These are phyloP conservation scores for Fusarium keratoplasticum DNA, from an alignment of 2,329 filamentous ascomycete genomes.

Conservation along the genomic window DNA sequence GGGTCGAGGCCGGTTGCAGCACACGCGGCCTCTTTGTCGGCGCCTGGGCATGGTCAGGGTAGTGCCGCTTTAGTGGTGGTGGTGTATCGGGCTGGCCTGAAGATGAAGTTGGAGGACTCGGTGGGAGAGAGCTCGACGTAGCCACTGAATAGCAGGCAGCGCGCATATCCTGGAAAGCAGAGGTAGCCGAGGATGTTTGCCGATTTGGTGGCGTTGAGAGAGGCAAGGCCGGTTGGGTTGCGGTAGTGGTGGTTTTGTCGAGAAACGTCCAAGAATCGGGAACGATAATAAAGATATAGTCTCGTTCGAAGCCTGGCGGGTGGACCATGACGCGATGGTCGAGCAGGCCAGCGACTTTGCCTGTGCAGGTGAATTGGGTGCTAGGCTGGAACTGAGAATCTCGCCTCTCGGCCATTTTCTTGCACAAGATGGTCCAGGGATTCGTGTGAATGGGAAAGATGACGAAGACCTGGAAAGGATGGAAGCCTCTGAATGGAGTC, in stretches of 20 bases:
- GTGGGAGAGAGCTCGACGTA: too few relatives aligned
- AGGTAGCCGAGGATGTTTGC: too few relatives aligned
- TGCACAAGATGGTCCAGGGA: not conserved
- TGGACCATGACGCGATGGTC: not conserved
- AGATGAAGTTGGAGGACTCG: too few relatives aligned
- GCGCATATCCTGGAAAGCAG: too few relatives aligned
- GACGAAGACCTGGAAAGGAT: conserved; percentile 6
- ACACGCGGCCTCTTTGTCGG: too few relatives aligned
- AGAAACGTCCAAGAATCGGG: conserved; percentile 12
- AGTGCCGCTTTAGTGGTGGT: too few relatives aligned
- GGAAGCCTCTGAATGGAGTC: not conserved
- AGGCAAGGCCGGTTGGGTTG: too few relatives aligned
- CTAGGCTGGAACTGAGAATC: not conserved
- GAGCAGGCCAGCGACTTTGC: not conserved
- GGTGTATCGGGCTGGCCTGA: too few relatives aligned
- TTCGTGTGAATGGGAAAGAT: not conserved
- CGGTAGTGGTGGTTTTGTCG: not conserved
- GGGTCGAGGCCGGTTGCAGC: too few relatives aligned
- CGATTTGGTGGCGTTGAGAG: not conserved
- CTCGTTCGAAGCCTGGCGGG: not conserved
- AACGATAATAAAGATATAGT: conserved; percentile 10
- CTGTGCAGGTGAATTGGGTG: not conserved
- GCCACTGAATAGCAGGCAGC: too few relatives aligned
- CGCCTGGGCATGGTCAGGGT: too few relatives aligned
- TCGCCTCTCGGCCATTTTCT: not conserved